Conservation (phyloP, 345 rosid species). For the Tarenaya hassleriana region DNA sequence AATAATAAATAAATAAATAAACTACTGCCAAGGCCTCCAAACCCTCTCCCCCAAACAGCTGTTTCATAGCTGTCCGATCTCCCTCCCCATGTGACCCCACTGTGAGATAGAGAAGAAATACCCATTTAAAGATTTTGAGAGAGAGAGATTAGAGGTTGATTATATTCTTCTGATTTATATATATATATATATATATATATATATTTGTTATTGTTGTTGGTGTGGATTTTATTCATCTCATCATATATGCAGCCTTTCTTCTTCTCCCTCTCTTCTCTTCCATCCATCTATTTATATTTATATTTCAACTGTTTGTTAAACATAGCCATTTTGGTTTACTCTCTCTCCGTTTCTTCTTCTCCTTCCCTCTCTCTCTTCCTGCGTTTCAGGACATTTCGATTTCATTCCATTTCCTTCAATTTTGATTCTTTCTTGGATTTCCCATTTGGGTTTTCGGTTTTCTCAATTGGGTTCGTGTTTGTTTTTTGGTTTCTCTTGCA, state of each 20-base stretch:
- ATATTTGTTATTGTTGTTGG: too few species aligned
- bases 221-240: constrained; percentile 24
- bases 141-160: too few species aligned
- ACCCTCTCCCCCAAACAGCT: constrained; percentile 19
- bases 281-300: constrained; percentile 28
- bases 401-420: background rate
- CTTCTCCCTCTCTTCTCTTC: constrained; percentile 19
- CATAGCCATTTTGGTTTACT: constrained; percentile 32
- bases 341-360: constrained; percentile 21
- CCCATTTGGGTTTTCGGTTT: constrained; percentile 5
- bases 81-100: constrained; percentile 33
- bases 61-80: constrained; percentile 33
- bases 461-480: constrained; percentile 4
- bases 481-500: constrained; percentile 3
- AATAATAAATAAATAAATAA: too few species aligned
- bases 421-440: constrained; percentile 1
- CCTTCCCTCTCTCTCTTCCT: constrained; percentile 7
- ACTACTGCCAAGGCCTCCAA: constrained; percentile 8
- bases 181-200: too few species aligned
- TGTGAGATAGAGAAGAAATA: constrained; percentile 12
- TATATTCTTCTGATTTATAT: too few species aligned
- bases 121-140: too few species aligned
- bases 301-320: constrained; percentile 32
- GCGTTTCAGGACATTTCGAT: constrained; percentile 11
- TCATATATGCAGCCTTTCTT: too few species aligned